Evolutionary conservation across 139 green algal species (phyloP), one percentile per base, ranked within the genome.

Genomic region (Dunaliella primolecta): DNA sequence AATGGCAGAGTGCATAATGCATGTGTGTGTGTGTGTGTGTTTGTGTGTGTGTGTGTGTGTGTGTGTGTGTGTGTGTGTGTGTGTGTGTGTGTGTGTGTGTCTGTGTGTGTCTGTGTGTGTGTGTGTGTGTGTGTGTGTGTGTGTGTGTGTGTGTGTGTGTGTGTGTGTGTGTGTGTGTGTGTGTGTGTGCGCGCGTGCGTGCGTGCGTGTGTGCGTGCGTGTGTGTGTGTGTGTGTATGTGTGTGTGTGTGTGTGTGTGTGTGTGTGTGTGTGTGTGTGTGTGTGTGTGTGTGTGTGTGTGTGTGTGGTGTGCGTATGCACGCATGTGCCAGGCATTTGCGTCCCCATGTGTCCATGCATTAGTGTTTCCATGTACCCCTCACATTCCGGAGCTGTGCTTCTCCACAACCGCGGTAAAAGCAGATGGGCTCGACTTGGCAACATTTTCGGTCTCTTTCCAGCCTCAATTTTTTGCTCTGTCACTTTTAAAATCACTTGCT

Each of bases 141-240:
- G 7, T 78, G 21, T 33, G 46, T 64, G 46, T 15, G 15, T 15
- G 15, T 64, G 46, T 64, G 15, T 64, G 46, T 64, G 15, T 64
- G 15, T 74, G 21, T 74, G 21, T n/a, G 57, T n/a, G 29, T 78
- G 72, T 78, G 29, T 33, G 72, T 33, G 46, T 64, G n/a, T 78
- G 72, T 78, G 72, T 78, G 72, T 78, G 21, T 78, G 72, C 24
- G 72, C 24, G 72, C 24, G 72, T 78, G 72, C 24, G 72, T 78
- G 72, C 24, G 72, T 78, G 72, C 24, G 72, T 78, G 21, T 78
- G 72, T 78, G 72, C 24, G 72, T 78, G 72, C n/a, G 72, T 25
- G 72, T 25, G 72, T 25, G 72, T 78, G 72, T 25, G 72, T 78
- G 72, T 78, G n/a, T 32, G 72, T 33, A 11, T 20, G 72, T 78